A percentile compares a stretch with the other conserved stretches of the same genome.
These are phyloP conservation scores for Erodium texanum DNA, from an alignment of 441 rosid species.

Conservation along the genomic window DNA sequence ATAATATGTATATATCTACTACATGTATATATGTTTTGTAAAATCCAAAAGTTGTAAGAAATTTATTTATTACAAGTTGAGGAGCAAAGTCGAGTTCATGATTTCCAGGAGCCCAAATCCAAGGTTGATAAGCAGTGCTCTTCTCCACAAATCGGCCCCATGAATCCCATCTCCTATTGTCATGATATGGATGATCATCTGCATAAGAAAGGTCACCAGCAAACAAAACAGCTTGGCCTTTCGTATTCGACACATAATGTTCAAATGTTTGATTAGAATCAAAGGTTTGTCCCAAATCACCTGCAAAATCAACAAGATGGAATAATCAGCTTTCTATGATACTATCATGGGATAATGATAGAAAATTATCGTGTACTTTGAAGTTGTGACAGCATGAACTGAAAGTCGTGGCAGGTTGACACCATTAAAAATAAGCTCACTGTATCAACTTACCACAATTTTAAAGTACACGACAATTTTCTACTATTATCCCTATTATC, in stretches of 20 bases:
- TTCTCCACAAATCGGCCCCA: constrained; percentile 50
- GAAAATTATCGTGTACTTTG: too few species aligned
- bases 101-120: constrained; percentile 56
- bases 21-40: too few species aligned
- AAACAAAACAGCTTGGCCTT: constrained; percentile 41
- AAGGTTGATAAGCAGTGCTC: constrained; percentile 51
- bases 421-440: too few species aligned
- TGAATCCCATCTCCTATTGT: constrained; percentile 51
- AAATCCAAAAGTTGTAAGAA: too few species aligned
- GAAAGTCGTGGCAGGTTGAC: too few species aligned
- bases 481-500: too few species aligned
- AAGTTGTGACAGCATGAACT: too few species aligned
- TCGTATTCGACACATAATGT: constrained; percentile 41
- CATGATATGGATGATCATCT: constrained; percentile 41
- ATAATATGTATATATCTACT: constrained; percentile 17
- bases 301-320: constrained; percentile 10
- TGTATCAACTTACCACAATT: too few species aligned
- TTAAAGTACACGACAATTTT: too few species aligned
- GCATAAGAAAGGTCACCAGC: constrained; percentile 68
- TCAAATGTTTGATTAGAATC: constrained; percentile 48
- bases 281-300: constrained; percentile 56
- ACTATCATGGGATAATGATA: too few species aligned
- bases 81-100: constrained; percentile 56
- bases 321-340: too few species aligned
- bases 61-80: constrained; percentile 23